These are phyloP conservation scores for Debaryomyces prosopidis DNA, from an alignment of 805 yeast species.

Conservation along the genomic window DNA sequence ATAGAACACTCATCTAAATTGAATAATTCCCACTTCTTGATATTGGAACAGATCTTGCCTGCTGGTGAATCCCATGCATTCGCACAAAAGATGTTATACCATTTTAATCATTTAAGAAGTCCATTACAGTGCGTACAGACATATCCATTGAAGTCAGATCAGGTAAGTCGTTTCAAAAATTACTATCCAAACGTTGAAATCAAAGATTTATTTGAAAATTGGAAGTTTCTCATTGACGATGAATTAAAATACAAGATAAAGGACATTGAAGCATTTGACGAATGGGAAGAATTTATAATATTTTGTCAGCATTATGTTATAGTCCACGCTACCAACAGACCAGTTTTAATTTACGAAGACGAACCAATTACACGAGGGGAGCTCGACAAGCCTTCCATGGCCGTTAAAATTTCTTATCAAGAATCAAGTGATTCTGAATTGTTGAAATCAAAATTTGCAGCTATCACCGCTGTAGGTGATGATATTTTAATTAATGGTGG, in stretches of 20 bases:
- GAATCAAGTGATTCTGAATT: conserved; percentile 4
- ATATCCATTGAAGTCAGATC: conserved; percentile 55
- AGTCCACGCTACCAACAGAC: conserved; percentile 58
- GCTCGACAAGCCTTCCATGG: background rate
- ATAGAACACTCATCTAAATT: conserved; percentile 49
- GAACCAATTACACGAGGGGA: conserved; percentile 2
- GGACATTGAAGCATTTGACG: conserved; percentile 70
- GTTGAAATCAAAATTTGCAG: conserved; percentile 45
- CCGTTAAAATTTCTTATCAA: conserved; percentile 4
- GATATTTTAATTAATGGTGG: conserved; percentile 42
- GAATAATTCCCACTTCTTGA: conserved; percentile 56
- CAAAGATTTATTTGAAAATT: conserved; percentile 55
- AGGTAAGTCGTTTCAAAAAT: conserved; percentile 47
- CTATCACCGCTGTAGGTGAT: conserved; percentile 23
- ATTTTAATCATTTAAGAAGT: conserved; percentile 63
- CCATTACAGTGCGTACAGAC: conserved; percentile 64
- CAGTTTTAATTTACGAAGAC: conserved; percentile 12
- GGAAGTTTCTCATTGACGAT: conserved; percentile 47
- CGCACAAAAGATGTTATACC: conserved; percentile 72
- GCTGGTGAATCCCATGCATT: conserved; percentile 64
- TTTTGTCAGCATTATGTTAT: conserved; percentile 76
- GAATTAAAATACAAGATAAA: conserved; percentile 43
- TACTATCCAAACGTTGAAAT: conserved; percentile 55
- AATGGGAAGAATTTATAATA: conserved; percentile 76
- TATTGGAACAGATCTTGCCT: conserved; percentile 74